Conservation (phyloP, 2,329 filamentous ascomycete genomes). For the Rhytidhysteron rufulum region DNA sequence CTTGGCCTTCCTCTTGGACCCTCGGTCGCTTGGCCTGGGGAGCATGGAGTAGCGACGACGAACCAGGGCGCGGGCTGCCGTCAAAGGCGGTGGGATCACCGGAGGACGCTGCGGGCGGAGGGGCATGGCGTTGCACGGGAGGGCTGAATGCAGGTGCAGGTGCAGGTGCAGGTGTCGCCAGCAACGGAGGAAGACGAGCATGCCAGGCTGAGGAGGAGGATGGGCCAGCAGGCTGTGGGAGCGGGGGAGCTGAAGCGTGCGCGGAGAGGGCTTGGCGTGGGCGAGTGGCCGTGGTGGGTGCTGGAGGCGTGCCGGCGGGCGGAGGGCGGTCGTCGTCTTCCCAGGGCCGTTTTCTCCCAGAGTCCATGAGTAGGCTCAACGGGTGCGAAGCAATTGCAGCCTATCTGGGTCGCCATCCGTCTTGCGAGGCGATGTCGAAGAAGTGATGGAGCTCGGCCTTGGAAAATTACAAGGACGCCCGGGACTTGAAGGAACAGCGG, state of each 20-base stretch:
- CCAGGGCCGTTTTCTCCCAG: conserved; percentile 29
- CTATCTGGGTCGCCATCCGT: conserved; percentile 23
- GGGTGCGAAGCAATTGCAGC: conserved; percentile 13
- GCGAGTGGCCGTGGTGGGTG: background rate
- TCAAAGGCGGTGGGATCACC: too few relatives aligned
- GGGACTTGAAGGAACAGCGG: conserved; percentile 7
- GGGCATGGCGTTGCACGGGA: too few relatives aligned
- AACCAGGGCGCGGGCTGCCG: too few relatives aligned
- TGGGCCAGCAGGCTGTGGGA: conserved; percentile 25
- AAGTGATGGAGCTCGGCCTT: conserved; percentile 11
- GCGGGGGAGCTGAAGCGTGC: conserved; percentile 15
- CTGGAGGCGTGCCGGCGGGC: conserved; percentile 9
- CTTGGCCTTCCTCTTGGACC: conserved; percentile 5
- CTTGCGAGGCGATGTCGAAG: conserved; percentile 9
- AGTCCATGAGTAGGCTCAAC: conserved; percentile 25
- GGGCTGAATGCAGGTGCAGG: too few relatives aligned
- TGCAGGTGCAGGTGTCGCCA: too few relatives aligned
- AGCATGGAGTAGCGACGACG: conserved; percentile 19
- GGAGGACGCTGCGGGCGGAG: too few relatives aligned
- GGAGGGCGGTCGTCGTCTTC: conserved; percentile 19
- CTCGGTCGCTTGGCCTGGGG: conserved; percentile 13
- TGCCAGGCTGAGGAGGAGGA: too few relatives aligned
- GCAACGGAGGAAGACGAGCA: too few relatives aligned
- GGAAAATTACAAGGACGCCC: conserved; percentile 7
- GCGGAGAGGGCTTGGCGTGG: conserved; percentile 7